Conservation (phyloP, 164 flowering plant species). For the Piper longum region DNA sequence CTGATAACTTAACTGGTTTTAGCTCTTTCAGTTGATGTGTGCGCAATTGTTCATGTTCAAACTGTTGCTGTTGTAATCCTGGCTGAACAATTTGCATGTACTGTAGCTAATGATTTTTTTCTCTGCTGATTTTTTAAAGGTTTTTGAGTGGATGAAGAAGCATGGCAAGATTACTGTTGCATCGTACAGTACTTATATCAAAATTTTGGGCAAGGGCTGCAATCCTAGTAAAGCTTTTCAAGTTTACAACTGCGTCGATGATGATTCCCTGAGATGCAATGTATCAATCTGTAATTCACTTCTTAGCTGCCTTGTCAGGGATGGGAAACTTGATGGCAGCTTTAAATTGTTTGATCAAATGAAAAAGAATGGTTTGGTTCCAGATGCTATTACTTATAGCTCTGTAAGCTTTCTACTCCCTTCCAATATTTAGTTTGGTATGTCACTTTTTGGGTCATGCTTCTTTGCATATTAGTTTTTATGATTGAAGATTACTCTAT, state of each 20-base stretch:
- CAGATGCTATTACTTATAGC: slow-evolving; percentile 74
- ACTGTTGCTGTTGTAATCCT: not conserved
- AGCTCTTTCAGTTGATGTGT: not conserved
- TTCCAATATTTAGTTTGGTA: not conserved
- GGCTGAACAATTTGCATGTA: too few species aligned
- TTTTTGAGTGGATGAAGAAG: slow-evolving; percentile 80
- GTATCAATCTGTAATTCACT: slow-evolving; percentile 67
- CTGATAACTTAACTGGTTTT: not conserved
- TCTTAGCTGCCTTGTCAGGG: slow-evolving; percentile 56
- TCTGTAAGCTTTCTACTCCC: slow-evolving; percentile 34
- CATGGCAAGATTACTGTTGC: slow-evolving; percentile 45
- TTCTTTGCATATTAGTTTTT: too few species aligned
- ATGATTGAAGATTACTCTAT: too few species aligned
- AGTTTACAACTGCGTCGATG: slow-evolving; percentile 49
- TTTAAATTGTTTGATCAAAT: slow-evolving; percentile 61
- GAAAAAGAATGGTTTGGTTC: slow-evolving; percentile 67
- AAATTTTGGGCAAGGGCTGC: slow-evolving; percentile 45
- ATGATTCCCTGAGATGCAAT: slow-evolving; percentile 36
- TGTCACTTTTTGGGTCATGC: too few species aligned
- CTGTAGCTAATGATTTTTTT: not conserved
- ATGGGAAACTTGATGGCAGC: slow-evolving; percentile 50
- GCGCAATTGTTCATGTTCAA: not conserved
- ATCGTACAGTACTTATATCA: slow-evolving; percentile 76
- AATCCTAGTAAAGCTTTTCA: slow-evolving; percentile 51
- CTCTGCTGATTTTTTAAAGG: slow-evolving; percentile 23